Base-by-base conservation (phyloP, 495 filamentous ascomycete genomes). In the Tuber calosporum region DNA sequence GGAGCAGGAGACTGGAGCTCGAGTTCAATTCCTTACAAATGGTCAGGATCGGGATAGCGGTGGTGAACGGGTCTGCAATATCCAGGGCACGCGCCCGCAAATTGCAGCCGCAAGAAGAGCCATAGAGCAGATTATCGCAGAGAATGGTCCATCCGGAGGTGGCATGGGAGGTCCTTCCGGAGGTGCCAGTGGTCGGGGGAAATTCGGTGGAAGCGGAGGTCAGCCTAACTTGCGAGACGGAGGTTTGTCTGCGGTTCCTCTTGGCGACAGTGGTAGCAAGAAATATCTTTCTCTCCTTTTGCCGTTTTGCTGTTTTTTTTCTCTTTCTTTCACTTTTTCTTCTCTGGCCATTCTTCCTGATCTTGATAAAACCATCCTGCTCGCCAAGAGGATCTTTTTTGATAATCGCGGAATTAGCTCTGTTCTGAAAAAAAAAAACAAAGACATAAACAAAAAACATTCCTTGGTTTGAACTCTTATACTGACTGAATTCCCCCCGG, bases 11-110 rank as follows among this genome's bases (percentile, higher is more conserved):
- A 92, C 89, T 20, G 86, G 88, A 6, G 90, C 91, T 77, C 84
- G 91, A 69, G 91, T 95, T 15, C 92, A 95, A 82, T 95, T 95
- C 81, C 84, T 93, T 66, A 90, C 90, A n/a, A 87, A 90, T 17
- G 85, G 87, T 34, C 84, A 82, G n/a, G 77, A 82, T 66, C 73
- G 84, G 70, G 89, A 91, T 74, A 85, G 84, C 66, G 91, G 89
- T 38, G 85, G 87, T n/a, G 87, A 87, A 77, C 87, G 92, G 34
- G 87, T 89, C 69, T 94, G 92, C 85, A 90, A 90, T 78, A 93
- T 95, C 75, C 89, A 90, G 30, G 92, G 92, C 0, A 86, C 84
- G 69, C 86, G 87, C 67, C 83, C 86, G 73, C 87, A 88, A 73
- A 86, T 92, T 76, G 87, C 88, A 48, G 86, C 89, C 80, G 92